Base-by-base conservation (phyloP, 106 monocot species). In the Allium fistulosum region DNA sequence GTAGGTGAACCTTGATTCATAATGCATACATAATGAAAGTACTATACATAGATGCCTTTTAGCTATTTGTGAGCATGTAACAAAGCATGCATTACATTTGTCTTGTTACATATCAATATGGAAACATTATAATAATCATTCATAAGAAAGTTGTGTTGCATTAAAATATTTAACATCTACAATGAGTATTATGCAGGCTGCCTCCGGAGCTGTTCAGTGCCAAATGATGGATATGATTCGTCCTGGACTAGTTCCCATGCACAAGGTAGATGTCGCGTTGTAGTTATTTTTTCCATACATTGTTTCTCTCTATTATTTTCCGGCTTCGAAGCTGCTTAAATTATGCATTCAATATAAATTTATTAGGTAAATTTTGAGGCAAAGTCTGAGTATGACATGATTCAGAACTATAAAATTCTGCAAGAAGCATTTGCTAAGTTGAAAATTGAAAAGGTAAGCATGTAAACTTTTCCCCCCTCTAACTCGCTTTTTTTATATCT, bases 141-240 rank as follows among this genome's bases (percentile, higher is more conserved):
- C 47, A 47, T 6, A 8, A 48, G 48, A 9, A 64, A 61, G 26
- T 26, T 7, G 6, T 8, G 9, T 8, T 28, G 61, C 0, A 7
- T 61, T 61, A 45, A 61, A 10, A 67, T 14, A 67, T n/a, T 51
- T 52, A 10, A 26, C 10, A 53, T 26, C 13, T 9, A 52, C 11
- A 26, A n/a, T 52, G 57, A 18, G 15, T 60, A 48, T 57, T 26
- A 53, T 72, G 61, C 75, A 94, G 94, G 94, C 90, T 12, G 89
- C 89, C 51, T 90, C 90, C 57, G 94, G 94, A 63, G 94, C 94
- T 65, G 87, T 94, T 12, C 94, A 94, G 48, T 94, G 94, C 73
- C 94, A 90, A 69, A 80, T 94, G 87, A 80, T 94, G 90, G 94
- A 94, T 71, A 90, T 94, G 84, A 70, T 84, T 64, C 90, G 86